Evolutionary conservation across 106 monocot species (phyloP), one percentile per base, ranked within the genome.

Genomic region (Phalaenopsis aphrodite): DNA sequence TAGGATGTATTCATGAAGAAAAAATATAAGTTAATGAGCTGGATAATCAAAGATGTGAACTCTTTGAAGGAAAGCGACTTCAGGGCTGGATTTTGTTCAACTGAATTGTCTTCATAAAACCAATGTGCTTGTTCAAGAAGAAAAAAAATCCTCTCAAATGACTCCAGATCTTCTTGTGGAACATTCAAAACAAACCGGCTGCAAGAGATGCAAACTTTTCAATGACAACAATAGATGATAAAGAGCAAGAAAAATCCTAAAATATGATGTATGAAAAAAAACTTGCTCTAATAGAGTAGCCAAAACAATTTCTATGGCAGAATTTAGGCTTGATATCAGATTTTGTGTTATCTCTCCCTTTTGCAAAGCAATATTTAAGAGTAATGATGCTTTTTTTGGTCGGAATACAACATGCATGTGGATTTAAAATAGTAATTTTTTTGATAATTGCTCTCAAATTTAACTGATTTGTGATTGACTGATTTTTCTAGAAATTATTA

Each of bases 61-160:
- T 98, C 98, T 75, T 85, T 92, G 72, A 98, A 92, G 42, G 98
- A 91, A 66, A 98, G 91, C 41, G 98, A 98, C 84, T 94, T 98
- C 75, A 94, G 71, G 8, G 89, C 86, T n/a, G 94, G 92, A 82
- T 98, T 94, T 65, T 98, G 94, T 80, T 94, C 98, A 2, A 94
- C 98, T 1, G 94, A 90, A 43, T 98, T 98, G 87, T 98, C 98
- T 85, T 98, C 94, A 56, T 98, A 98, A 81, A 98, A 98, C 98
- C 98, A 98, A 58, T 94, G 98, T 10, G 98, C 98, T 83, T 94
- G 94, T 84, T 98, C 98, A 37, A 98, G 88, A 41, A 98, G 87
- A 79, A 94, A 98, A 66, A 98, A 84, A 73, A 98, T 98, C 84
- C 98, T 93, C 88, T 98, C 97, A 79, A 98, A 94, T 3, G 97